phyloP scores from a whole-genome alignment of 495 filamentous ascomycete genomes.

The Neurospora intermedia region DNA sequence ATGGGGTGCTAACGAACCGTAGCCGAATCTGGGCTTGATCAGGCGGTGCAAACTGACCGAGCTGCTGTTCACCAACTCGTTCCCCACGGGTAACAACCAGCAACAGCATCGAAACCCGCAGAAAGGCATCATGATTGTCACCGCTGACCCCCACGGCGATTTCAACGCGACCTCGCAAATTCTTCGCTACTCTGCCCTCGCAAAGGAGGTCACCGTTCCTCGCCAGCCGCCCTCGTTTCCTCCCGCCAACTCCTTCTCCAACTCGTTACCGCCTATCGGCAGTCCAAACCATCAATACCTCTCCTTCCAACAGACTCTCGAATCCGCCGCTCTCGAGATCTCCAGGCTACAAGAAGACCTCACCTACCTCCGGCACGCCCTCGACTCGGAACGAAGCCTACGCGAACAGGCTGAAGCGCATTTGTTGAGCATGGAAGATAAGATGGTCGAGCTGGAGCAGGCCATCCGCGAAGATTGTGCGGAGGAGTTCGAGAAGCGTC shows the following conservation, averaged over 20 bases:
- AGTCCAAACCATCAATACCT: slow-evolving; percentile 17
- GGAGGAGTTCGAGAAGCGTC: slow-evolving; percentile 67
- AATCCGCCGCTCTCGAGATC: slow-evolving; percentile 65
- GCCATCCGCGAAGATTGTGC: slow-evolving; percentile 85
- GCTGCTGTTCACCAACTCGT: slow-evolving; percentile 90
- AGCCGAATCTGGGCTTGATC: slow-evolving; percentile 78
- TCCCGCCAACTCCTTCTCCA: slow-evolving; percentile 26
- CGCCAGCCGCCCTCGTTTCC: slow-evolving; percentile 30
- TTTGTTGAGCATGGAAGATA: slow-evolving; percentile 52
- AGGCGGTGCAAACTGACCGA: slow-evolving; percentile 96
- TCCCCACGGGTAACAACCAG: slow-evolving; percentile 51
- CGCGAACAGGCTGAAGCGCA: slow-evolving; percentile 50
- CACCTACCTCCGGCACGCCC: slow-evolving; percentile 57
- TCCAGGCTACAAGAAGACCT: slow-evolving; percentile 62
- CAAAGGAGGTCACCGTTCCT: slow-evolving; percentile 86
- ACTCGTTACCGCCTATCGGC: slow-evolving; percentile 18
- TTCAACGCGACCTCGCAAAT: slow-evolving; percentile 97
- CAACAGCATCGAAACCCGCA: slow-evolving; percentile 47
- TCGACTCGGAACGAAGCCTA: slow-evolving; percentile 41
- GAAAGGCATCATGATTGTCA: slow-evolving; percentile 92
- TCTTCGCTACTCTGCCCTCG: slow-evolving; percentile 86
- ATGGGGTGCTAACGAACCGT: slow-evolving; percentile 10
- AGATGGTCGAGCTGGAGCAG: slow-evolving; percentile 62
- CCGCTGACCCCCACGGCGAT: slow-evolving; percentile 86
- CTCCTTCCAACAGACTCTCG: slow-evolving; percentile 45